Evolutionary conservation across 2,329 filamentous ascomycete species (phyloP).

Genomic region (Penicillium sp.): DNA sequence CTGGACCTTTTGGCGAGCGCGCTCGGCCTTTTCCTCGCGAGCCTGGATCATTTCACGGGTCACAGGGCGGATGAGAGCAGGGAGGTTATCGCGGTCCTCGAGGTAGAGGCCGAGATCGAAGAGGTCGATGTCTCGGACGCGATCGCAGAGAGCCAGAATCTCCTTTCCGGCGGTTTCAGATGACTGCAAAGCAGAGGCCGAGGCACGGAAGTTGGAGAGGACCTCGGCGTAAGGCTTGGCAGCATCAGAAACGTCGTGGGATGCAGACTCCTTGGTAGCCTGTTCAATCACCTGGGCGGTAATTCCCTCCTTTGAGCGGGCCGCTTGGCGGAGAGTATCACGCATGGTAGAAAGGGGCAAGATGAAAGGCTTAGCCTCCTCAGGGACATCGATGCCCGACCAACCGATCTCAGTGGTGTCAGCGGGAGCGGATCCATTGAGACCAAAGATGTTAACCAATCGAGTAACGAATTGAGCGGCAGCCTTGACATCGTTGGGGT

Average conservation of each 20-base stretch:
- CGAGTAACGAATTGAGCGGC: slow-evolving; percentile 78
- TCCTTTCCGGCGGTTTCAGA: slow-evolving; percentile 64
- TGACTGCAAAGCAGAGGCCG: slow-evolving; percentile 38
- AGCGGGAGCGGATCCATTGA: slow-evolving; percentile 49
- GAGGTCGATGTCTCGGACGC: slow-evolving; percentile 76
- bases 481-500: slow-evolving; percentile 49
- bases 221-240: slow-evolving; percentile 51
- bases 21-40: slow-evolving; percentile 55
- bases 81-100: slow-evolving; percentile 71
- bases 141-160: slow-evolving; percentile 74
- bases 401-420: slow-evolving; percentile 56
- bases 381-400: slow-evolving; percentile 64
- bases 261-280: slow-evolving; percentile 33
- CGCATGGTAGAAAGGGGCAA: slow-evolving; percentile 59
- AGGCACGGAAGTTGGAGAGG: slow-evolving; percentile 44
- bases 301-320: slow-evolving; percentile 51
- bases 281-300: slow-evolving; percentile 39
- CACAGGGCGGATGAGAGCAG: slow-evolving; percentile 71
- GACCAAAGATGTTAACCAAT: slow-evolving; percentile 80
- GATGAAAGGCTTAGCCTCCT: slow-evolving; percentile 60
- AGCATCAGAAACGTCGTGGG: slow-evolving; percentile 26
- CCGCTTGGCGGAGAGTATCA: slow-evolving; percentile 58
- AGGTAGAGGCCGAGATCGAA: slow-evolving; percentile 84
- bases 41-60: slow-evolving; percentile 58
- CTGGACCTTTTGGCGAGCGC: slow-evolving; percentile 46